Evolutionary conservation across 306 rosid species (phyloP), one percentile per base, ranked within the genome.

Genomic region (Sicyos baderoa): DNA sequence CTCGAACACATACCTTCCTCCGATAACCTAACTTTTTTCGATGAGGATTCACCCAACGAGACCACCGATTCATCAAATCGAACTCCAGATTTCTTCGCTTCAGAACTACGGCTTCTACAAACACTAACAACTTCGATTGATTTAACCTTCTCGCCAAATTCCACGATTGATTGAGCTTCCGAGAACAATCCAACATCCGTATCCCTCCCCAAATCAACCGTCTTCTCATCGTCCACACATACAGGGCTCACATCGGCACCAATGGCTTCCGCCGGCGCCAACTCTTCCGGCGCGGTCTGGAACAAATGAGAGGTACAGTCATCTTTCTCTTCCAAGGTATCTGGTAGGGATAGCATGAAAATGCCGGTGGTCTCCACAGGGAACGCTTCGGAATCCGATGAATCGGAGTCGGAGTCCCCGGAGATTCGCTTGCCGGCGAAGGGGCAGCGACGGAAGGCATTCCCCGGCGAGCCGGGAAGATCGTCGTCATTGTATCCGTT

Each of bases 211-310:
- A 37, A 37, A 37, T 37, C 44, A 37, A 37, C 44, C 44, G 44
- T 37, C 9, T 37, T 37, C 9, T 1, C 44, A 7, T 37, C 44
- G 44, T 37, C 44, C 44, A 37, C 44, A 37, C 1, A 37, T 37
- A 18, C 72, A 49, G 4, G 10, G 44, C 45, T 60, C 66, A 60
- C 22, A 44, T 50, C 27, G 3, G 14, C 54, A 45, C 72, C 57
- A 9, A 9, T 27, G 63, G 42, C 55, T 17, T 49, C 68, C 27
- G 35, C 55, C 10, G 29, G 48, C 13, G 13, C 27, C 18, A 65
- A 72, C 27, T 45, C 57, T 48, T 59, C 76, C 55, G 69, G 69
- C 1, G 76, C 69, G 58, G 76, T 72, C n/a, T 47, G 32, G 48
- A 9, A 72, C 19, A 45, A 21, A 50, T n/a, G 68, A 59, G 76